phyloP scores from a whole-genome alignment of 2,329 filamentous ascomycete genomes.

The Sarocladium kiliense region DNA sequence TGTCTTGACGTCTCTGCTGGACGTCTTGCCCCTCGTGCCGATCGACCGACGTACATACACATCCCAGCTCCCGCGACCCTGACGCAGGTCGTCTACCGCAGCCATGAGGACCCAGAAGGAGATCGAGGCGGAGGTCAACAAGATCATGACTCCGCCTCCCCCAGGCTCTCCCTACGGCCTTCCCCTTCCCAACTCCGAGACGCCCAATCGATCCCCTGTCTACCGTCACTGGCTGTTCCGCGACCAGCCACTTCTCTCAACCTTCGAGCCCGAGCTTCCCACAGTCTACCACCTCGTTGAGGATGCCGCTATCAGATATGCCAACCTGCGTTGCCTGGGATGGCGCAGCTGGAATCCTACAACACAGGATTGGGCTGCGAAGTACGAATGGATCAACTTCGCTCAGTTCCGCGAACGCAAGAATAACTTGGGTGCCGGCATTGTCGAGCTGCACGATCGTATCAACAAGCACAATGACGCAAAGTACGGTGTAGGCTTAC shows the following conservation, averaged over 20 bases:
- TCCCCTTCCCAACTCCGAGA: constrained; percentile 67
- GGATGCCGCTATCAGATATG: constrained; percentile 52
- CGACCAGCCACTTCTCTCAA: constrained; percentile 65
- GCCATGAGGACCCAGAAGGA: constrained; percentile 16
- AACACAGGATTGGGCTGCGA: constrained; percentile 66
- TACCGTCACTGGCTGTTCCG: constrained; percentile 81
- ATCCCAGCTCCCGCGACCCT: not conserved
- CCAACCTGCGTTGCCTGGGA: constrained; percentile 72
- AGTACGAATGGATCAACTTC: constrained; percentile 82
- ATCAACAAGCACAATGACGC: constrained; percentile 51
- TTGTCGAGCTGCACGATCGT: constrained; percentile 75
- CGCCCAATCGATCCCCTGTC: constrained; percentile 65
- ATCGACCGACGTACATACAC: not conserved
- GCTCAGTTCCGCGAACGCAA: constrained; percentile 71
- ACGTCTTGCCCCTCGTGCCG: not conserved
- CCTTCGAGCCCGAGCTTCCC: constrained; percentile 63
- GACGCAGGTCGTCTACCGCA: constrained; percentile 1
- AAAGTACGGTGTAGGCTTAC: constrained; percentile 74
- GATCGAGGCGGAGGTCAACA: constrained; percentile 37
- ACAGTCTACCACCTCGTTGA: constrained; percentile 83
- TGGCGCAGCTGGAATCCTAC: constrained; percentile 71
- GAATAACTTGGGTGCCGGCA: constrained; percentile 78
- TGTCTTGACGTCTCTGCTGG: not conserved
- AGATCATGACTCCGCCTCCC: constrained; percentile 59
- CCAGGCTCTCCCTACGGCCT: constrained; percentile 75